Conservation (phyloP, 2,329 filamentous ascomycete species). For the Colletotrichum lentis region DNA sequence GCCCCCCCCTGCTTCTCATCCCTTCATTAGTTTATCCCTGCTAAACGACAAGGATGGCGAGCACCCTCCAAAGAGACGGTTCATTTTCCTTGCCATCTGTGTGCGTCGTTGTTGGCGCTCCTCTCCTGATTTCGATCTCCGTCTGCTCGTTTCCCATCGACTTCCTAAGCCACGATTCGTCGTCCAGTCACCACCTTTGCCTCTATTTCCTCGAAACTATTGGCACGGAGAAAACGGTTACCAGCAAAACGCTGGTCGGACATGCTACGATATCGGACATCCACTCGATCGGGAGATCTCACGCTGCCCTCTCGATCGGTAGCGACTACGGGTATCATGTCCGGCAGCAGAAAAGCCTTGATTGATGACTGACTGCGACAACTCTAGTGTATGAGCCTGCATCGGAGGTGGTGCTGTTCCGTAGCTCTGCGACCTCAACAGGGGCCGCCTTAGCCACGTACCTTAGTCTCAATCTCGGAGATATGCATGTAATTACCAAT, state of each 20-base stretch:
- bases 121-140: conserved; percentile 1
- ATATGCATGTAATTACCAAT: neutral
- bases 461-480: too few relatives aligned
- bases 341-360: neutral
- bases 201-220: neutral
- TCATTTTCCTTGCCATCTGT: conserved; percentile 20
- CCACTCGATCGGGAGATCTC: neutral
- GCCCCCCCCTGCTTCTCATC: neutral
- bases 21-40: conserved; percentile 5
- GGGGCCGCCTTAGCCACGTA: too few relatives aligned
- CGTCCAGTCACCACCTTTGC: neutral
- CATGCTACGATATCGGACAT: conserved; percentile 2
- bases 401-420: neutral
- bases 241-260: neutral
- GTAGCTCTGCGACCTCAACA: too few relatives aligned
- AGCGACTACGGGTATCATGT: neutral
- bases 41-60: conserved; percentile 2
- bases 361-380: neutral
- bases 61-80: conserved; percentile 1
- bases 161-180: neutral
- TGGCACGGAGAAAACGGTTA: neutral
- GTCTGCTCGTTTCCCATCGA: neutral
- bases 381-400: neutral
- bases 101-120: conserved; percentile 5
- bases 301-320: neutral